These are phyloP conservation scores for Grifola frondosa DNA, from an alignment of 1,284 basidiomycete species.

Conservation along the genomic window DNA sequence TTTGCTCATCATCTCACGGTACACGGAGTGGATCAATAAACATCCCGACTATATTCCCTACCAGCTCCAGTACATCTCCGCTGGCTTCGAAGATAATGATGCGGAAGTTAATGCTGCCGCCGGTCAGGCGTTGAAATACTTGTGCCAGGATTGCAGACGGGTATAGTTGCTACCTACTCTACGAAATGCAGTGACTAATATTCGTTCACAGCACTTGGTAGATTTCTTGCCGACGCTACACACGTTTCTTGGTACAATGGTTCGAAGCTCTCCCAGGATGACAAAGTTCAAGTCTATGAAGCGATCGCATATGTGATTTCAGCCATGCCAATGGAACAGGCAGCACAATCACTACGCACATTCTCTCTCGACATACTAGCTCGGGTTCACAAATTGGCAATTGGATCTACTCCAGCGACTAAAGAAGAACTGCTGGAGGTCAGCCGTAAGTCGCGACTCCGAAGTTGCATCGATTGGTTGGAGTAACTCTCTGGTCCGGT, in stretches of 20 bases:
- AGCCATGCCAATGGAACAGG: conserved; percentile 85
- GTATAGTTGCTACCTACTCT: conserved; percentile 36
- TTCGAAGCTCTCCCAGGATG: conserved; percentile 79
- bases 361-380: conserved; percentile 78
- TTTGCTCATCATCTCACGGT: conserved; percentile 92
- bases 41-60: conserved; percentile 88
- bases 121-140: conserved; percentile 93
- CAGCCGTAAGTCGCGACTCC: conserved; percentile 19
- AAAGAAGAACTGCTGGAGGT: conserved; percentile 58
- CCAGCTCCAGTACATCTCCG: conserved; percentile 89
- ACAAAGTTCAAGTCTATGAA: conserved; percentile 90
- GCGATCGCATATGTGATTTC: conserved; percentile 95
- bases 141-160: conserved; percentile 95
- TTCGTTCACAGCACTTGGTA: conserved; percentile 70
- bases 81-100: conserved; percentile 85
- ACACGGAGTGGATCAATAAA: conserved; percentile 94
- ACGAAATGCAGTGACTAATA: conserved; percentile 7
- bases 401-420: conserved; percentile 48
- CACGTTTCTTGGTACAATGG: conserved; percentile 80
- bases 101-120: conserved; percentile 89
- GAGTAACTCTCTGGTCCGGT: too few relatives aligned
- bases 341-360: conserved; percentile 80
- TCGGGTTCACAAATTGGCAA: conserved; percentile 65
- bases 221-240: conserved; percentile 92
- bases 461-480: too few relatives aligned